phyloP scores from a whole-genome alignment of 2,329 filamentous ascomycete genomes.

The Hypocrella siamensis region DNA sequence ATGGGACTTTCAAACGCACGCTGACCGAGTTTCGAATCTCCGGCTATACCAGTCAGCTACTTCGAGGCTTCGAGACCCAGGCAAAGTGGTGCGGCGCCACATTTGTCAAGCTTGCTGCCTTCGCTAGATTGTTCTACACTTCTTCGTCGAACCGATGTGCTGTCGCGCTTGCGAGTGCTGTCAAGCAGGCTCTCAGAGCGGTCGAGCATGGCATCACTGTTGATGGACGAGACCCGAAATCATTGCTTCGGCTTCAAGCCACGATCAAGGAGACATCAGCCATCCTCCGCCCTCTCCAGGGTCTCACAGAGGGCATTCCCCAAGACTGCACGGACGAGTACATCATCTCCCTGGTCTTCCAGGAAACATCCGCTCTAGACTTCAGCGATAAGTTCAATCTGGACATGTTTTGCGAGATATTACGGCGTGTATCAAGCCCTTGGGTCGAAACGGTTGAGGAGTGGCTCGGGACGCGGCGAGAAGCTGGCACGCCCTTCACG shows the following conservation, averaged over 20 bases:
- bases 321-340: constrained; percentile 37
- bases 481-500: constrained; percentile 37
- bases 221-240: constrained; percentile 24
- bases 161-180: constrained; percentile 35
- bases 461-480: constrained; percentile 57
- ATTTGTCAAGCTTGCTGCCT: constrained; percentile 27
- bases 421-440: constrained; percentile 45
- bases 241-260: constrained; percentile 36
- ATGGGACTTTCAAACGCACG: constrained; percentile 34
- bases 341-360: constrained; percentile 44
- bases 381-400: constrained; percentile 46
- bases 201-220: constrained; percentile 32
- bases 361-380: constrained; percentile 46
- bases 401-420: constrained; percentile 49
- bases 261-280: constrained; percentile 28
- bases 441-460: constrained; percentile 54
- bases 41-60: constrained; percentile 35
- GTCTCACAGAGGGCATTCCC: constrained; percentile 31
- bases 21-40: constrained; percentile 33
- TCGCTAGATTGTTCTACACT: constrained; percentile 29
- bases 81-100: constrained; percentile 33
- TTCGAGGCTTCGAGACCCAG: constrained; percentile 28
- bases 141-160: constrained; percentile 26
- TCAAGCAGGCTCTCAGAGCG: constrained; percentile 30
- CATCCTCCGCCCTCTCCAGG: constrained; percentile 35